phyloP scores from a whole-genome alignment of 805 yeast genomes.

The Limtongia smithiae region DNA sequence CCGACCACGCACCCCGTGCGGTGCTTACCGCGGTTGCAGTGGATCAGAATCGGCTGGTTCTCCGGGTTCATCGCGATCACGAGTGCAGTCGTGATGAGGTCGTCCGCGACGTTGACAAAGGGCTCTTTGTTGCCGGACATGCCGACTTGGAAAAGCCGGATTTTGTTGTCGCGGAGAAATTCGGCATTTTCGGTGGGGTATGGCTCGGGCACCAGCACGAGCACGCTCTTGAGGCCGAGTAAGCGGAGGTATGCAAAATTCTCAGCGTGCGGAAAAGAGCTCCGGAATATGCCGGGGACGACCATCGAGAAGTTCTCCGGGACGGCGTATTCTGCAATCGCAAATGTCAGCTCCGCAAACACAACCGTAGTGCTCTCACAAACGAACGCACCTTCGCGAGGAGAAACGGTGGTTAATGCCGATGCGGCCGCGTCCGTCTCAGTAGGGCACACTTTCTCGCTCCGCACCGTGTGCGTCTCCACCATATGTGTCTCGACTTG shows the following conservation, averaged over 20 bases:
- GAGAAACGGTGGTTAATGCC: no score
- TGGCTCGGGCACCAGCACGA: slow-evolving; percentile 86
- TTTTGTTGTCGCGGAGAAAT: slow-evolving; percentile 58
- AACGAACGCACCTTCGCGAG: no score
- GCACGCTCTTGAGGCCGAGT: slow-evolving; percentile 64
- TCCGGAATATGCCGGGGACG: slow-evolving; percentile 70
- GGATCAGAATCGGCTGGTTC: slow-evolving; percentile 89
- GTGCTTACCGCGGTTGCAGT: slow-evolving; percentile 95
- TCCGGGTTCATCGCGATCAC: slow-evolving; percentile 76
- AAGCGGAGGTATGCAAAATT: slow-evolving; percentile 67
- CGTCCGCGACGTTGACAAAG: slow-evolving; percentile 67
- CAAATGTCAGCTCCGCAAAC: no score
- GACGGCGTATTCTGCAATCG: slow-evolving; percentile 8
- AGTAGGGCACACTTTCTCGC: no score
- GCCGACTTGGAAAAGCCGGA: slow-evolving; percentile 79
- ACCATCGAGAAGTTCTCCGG: slow-evolving; percentile 94
- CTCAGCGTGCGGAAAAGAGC: slow-evolving; percentile 84
- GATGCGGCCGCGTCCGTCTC: no score
- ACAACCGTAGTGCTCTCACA: no score
- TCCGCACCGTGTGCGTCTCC: no score
- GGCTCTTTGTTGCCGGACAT: slow-evolving; percentile 96
- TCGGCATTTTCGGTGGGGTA: slow-evolving; percentile 74
- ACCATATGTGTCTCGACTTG: no score
- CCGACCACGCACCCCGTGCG: slow-evolving; percentile 96
- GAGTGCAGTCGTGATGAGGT: slow-evolving; percentile 72